Base-by-base conservation (phyloP, 495 filamentous ascomycete species). In the Penicillium macrosclerotiorum region DNA sequence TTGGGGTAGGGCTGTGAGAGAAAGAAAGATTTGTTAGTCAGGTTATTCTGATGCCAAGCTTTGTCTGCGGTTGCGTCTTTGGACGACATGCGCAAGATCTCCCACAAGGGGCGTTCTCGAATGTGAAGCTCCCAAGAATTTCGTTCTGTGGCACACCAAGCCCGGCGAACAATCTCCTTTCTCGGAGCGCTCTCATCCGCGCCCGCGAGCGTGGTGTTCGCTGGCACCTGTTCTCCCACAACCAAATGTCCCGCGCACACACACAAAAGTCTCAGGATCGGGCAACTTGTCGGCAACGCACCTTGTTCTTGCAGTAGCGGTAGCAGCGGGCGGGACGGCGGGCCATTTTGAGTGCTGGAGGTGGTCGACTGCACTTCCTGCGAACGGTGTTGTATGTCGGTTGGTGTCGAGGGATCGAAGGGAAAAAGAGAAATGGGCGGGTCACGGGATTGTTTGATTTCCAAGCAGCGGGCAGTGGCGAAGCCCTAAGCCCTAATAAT, bases 271-370 rank as follows among this genome's bases (percentile, higher is more conserved):
- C 52, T n/a, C n/a, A n/a, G n/a, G n/a, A 52, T 53, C 45, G 47
- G 26, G 45, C 47, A 43, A 40, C 47, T 45, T 39, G 52, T 56
- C 42, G 49, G 48, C 49, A 80, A 57, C 85, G 74, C 71, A 93
- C 89, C 92, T 96, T 96, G 86, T 96, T 96, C 89, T 97, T 97
- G 89, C 93, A 98, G 85, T 98, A 98, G 73, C 93, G 90, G 84
- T 98, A 98, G 78, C 93, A 98, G 78, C 94, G 83, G 59, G 93
- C 93, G 62, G 93, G 93, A 81, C 93, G 88, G 71, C 93, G 88
- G 67, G 93, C 93, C 93, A 98, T 98, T 75, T 83, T 88, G 83
- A 84, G 74, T 76, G 77, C 69, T 83, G 76, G 71, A 69, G 70
- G 65, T 70, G 69, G 69, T 71, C 68, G 65, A 61, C 62, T 77